phyloP scores from a whole-genome alignment of 768 basidiomycete species.

The Cystobasidium tubakii region DNA sequence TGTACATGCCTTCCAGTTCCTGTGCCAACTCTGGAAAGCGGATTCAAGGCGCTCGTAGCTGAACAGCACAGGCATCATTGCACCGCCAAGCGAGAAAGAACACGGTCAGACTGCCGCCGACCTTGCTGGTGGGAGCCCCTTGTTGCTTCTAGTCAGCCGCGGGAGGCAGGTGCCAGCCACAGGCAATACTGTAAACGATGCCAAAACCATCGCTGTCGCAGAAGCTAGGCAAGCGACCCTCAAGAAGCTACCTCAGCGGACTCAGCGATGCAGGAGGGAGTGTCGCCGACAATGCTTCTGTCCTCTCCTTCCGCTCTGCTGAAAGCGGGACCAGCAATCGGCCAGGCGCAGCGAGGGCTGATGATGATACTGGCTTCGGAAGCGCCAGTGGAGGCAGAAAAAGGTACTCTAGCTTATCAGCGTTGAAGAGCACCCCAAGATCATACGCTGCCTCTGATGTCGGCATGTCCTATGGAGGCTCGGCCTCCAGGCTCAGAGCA shows the following conservation, averaged over 20 bases:
- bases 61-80: too few species aligned
- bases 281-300: conserved; percentile 1
- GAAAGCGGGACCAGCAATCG: neutral
- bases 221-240: conserved; percentile 20
- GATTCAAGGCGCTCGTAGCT: too few species aligned
- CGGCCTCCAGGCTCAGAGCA: neutral
- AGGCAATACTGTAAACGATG: conserved; percentile 2
- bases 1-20: too few species aligned
- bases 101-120: too few species aligned
- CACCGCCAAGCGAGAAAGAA: too few species aligned
- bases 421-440: neutral
- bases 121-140: neutral
- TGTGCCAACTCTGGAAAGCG: too few species aligned
- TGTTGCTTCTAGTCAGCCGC: neutral
- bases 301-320: conserved; percentile 4
- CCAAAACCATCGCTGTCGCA: conserved; percentile 20
- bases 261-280: conserved; percentile 18
- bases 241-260: conserved; percentile 32
- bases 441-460: conserved; percentile 29
- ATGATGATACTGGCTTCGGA: neutral
- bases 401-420: neutral
- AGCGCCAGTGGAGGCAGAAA: neutral
- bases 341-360: neutral
- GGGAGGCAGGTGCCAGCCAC: neutral
- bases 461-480: neutral